These are phyloP conservation scores for Heritiera littoralis DNA, from an alignment of 345 rosid genomes.

Conservation along the genomic window DNA sequence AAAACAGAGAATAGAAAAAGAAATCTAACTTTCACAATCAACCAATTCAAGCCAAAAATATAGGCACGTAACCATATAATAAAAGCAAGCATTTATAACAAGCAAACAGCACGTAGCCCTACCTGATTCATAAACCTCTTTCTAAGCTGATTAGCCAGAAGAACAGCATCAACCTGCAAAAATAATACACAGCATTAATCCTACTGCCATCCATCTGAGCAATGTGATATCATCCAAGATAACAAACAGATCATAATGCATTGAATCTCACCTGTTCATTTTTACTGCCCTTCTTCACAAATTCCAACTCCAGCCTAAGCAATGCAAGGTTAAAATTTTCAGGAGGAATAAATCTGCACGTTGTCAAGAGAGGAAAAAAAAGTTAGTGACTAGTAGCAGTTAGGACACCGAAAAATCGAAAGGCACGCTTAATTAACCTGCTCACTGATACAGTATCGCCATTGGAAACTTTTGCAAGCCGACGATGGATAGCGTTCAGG, in stretches of 20 bases:
- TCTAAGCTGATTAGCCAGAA: constrained; percentile 67
- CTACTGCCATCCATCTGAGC: background rate
- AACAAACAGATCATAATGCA: constrained; percentile 17
- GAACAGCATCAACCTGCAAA: constrained; percentile 81
- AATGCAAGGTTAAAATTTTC: constrained; percentile 70
- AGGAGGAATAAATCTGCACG: constrained; percentile 71
- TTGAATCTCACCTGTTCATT: constrained; percentile 61
- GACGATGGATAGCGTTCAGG: constrained; percentile 80
- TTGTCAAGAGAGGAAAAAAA: background rate
- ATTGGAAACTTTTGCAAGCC: constrained; percentile 80
- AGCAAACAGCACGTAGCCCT: background rate
- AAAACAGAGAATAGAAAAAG: background rate
- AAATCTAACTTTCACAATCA: background rate
- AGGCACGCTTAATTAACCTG: constrained; percentile 47
- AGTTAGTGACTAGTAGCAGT: background rate
- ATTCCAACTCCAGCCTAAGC: constrained; percentile 80
- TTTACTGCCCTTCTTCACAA: constrained; percentile 84
- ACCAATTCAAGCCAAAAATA: background rate
- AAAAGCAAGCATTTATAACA: background rate
- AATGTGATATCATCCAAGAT: background rate
- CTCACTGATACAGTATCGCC: constrained; percentile 63
- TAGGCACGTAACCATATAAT: background rate
- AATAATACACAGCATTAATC: background rate
- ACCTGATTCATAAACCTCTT: constrained; percentile 83
- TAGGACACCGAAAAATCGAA: background rate